A percentile compares a stretch with the other conserved stretches of the same genome.
phyloP scores from a whole-genome alignment of 2,329 filamentous ascomycete genomes.

The Colletotrichum orchidophilum region DNA sequence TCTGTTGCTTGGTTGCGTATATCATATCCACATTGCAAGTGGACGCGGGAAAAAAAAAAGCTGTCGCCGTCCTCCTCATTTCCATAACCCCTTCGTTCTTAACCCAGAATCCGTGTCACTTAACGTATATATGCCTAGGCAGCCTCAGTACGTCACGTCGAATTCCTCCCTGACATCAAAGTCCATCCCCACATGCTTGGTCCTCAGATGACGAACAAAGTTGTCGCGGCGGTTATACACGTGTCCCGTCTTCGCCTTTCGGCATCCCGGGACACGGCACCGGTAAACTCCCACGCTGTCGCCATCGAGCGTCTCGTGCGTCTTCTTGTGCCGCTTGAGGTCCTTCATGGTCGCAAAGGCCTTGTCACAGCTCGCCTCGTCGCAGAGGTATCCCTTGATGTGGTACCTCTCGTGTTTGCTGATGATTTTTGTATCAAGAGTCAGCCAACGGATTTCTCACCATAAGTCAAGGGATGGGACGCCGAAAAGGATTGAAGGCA shows the following conservation, averaged over 20 bases:
- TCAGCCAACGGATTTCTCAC: constrained; percentile 9
- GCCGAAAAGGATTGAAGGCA: neutral
- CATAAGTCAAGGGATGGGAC: neutral
- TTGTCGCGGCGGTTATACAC: constrained; percentile 41
- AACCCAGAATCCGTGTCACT: neutral
- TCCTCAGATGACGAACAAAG: constrained; percentile 39
- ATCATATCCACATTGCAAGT: neutral
- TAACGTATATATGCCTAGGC: neutral
- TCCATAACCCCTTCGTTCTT: neutral
- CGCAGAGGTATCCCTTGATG: constrained; percentile 36
- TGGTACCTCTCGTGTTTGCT: constrained; percentile 39
- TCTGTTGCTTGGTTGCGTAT: neutral
- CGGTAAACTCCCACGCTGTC: constrained; percentile 36
- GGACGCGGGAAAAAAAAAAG: neutral
- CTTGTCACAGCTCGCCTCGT: constrained; percentile 32
- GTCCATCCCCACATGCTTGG: constrained; percentile 35
- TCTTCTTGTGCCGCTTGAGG: constrained; percentile 38
- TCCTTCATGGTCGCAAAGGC: constrained; percentile 40
- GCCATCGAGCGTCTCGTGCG: constrained; percentile 32
- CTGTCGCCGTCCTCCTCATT: neutral
- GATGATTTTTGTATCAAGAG: neutral
- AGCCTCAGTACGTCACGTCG: constrained; percentile 17
- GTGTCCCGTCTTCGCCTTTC: constrained; percentile 38
- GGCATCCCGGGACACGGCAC: constrained; percentile 39
- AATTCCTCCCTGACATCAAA: constrained; percentile 28